A percentile compares a stretch with the other conserved stretches of the same genome.
phyloP scores from a whole-genome alignment of 2,329 filamentous ascomycete genomes.

The Fusarium sp. region DNA sequence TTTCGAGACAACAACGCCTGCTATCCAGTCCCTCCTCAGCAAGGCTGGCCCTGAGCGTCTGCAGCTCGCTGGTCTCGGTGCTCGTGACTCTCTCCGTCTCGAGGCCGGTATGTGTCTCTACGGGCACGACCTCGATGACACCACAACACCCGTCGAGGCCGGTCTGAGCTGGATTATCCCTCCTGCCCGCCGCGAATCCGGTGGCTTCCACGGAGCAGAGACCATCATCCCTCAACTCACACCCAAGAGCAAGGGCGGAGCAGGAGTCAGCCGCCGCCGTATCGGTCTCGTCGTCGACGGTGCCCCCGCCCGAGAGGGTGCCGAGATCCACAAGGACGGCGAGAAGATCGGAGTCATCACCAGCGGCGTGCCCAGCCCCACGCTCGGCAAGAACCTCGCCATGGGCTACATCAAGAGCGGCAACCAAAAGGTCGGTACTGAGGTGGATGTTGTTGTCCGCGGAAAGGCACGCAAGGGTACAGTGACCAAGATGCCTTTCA shows the following conservation, averaged over 20 bases:
- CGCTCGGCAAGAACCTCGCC: conserved; percentile 88
- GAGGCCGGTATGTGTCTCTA: conserved; percentile 99
- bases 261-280: conserved; percentile 76
- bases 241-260: conserved; percentile 76
- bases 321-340: conserved; percentile 75
- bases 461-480: conserved; percentile 79
- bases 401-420: conserved; percentile 93
- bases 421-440: conserved; percentile 84
- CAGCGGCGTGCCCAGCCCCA: conserved; percentile 89
- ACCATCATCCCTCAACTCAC: conserved; percentile 81
- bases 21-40: conserved; percentile 75
- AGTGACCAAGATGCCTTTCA: conserved; percentile 90
- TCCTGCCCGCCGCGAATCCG: conserved; percentile 73
- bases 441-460: conserved; percentile 80
- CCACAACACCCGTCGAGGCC: conserved; percentile 69
- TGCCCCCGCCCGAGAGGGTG: conserved; percentile 89
- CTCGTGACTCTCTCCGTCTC: conserved; percentile 89
- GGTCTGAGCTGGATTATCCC: conserved; percentile 82
- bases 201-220: conserved; percentile 87
- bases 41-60: conserved; percentile 70
- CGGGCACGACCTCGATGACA: conserved; percentile 93
- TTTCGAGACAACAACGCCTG: conserved; percentile 59
- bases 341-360: conserved; percentile 83
- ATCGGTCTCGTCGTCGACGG: conserved; percentile 86
- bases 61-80: conserved; percentile 87